Percentiles rank a stretch among this genome's conserved stretches.
phyloP scores from a whole-genome alignment of 1,284 basidiomycete species.

The Cryptococcus jaspeensis region DNA sequence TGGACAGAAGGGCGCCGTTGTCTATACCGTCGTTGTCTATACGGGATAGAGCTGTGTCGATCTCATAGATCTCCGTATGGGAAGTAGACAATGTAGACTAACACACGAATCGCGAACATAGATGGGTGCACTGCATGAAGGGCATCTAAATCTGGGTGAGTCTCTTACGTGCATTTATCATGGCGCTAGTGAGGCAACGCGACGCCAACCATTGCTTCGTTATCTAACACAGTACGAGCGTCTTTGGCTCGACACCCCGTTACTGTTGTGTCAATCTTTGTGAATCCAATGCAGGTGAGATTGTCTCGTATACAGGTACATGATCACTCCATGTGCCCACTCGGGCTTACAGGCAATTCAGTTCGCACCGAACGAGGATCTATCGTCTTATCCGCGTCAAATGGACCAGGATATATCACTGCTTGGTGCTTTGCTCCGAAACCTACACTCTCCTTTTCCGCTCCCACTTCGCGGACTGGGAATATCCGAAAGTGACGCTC shows the following conservation, averaged over 20 bases:
- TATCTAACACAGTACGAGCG: conserved; percentile 50
- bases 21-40: conserved; percentile 1
- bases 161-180: not conserved
- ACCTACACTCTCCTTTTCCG: conserved; percentile 41
- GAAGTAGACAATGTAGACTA: not conserved
- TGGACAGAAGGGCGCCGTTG: not conserved
- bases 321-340: too few relatives aligned
- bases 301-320: not conserved
- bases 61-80: not conserved
- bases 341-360: conserved; percentile 45
- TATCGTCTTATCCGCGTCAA: conserved; percentile 86
- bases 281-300: conserved; percentile 77
- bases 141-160: conserved; percentile 83
- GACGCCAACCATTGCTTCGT: not conserved
- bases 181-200: not conserved
- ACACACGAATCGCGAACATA: conserved; percentile 4
- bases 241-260: conserved; percentile 77
- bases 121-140: conserved; percentile 95
- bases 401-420: conserved; percentile 56
- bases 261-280: conserved; percentile 93
- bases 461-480: conserved; percentile 32
- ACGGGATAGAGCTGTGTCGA: not conserved
- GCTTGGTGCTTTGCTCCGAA: conserved; percentile 62
- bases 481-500: conserved; percentile 35
- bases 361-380: conserved; percentile 94